A percentile compares a stretch with the other conserved stretches of the same genome.
phyloP scores from a whole-genome alignment of 2,329 filamentous ascomycete species.

The Colletotrichum eleusines region DNA sequence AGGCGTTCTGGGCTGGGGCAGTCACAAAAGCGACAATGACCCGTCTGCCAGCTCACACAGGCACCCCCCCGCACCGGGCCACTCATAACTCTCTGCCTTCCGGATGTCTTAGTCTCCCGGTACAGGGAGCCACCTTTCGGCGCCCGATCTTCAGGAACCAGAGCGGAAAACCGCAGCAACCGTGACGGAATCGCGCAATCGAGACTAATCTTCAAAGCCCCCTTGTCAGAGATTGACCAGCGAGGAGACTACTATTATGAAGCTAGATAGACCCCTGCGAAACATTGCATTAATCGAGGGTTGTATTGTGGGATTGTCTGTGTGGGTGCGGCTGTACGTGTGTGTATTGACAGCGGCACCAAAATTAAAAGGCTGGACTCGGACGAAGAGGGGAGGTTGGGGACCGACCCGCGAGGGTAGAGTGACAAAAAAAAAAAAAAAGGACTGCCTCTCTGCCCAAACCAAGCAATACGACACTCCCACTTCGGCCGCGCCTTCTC shows the following conservation, averaged over 20 bases:
- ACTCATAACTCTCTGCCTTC: constrained; percentile 18
- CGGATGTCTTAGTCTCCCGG: constrained; percentile 15
- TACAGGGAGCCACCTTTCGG: constrained; percentile 18
- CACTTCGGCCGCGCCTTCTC: constrained; percentile 19
- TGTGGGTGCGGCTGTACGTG: constrained; percentile 23
- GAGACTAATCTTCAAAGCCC: constrained; percentile 8
- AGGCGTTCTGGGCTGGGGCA: constrained; percentile 34
- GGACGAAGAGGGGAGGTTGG: constrained; percentile 37
- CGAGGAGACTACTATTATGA: constrained; percentile 22
- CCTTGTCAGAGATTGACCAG: constrained; percentile 17
- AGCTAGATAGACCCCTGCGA: constrained; percentile 38
- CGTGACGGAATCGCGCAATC: constrained; percentile 27
- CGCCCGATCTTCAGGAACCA: constrained; percentile 40
- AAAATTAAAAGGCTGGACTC: constrained; percentile 41
- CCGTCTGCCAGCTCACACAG: constrained; percentile 40
- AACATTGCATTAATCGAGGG: constrained; percentile 34
- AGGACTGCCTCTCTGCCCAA: constrained; percentile 28
- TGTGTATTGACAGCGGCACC: constrained; percentile 34
- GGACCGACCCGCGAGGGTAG: constrained; percentile 26
- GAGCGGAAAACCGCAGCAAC: constrained; percentile 6
- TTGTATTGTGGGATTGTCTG: constrained; percentile 36
- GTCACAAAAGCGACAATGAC: constrained; percentile 16
- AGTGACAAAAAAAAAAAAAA: constrained; percentile 10
- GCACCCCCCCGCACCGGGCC: constrained; percentile 39
- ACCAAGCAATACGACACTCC: constrained; percentile 33